Conservation (phyloP, 2,329 filamentous ascomycete genomes). For the Penicillium sp. region DNA sequence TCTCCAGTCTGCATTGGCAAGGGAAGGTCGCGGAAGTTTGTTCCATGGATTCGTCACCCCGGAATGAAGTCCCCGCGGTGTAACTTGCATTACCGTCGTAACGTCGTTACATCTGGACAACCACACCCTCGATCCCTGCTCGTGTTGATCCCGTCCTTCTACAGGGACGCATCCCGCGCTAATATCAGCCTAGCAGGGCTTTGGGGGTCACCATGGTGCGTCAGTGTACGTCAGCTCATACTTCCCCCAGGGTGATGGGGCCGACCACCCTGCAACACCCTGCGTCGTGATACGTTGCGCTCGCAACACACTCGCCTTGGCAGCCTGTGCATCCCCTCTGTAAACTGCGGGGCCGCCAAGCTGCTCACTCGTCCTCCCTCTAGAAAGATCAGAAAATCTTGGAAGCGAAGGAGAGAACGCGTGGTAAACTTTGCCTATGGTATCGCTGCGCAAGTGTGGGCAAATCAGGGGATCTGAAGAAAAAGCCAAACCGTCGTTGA, state of each 20-base stretch:
- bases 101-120: conserved; percentile 6
- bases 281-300: conserved; percentile 12
- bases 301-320: conserved; percentile 10
- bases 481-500: background rate
- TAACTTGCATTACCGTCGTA: background rate
- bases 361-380: background rate
- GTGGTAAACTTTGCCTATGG: background rate
- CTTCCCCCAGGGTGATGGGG: conserved; percentile 5
- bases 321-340: conserved; percentile 7
- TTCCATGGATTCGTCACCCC: conserved; percentile 19
- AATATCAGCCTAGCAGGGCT: conserved; percentile 11
- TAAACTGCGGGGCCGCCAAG: conserved; percentile 5
- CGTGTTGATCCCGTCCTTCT: conserved; percentile 13
- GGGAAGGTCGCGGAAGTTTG: conserved; percentile 6
- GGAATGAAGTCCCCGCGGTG: conserved; percentile 15
- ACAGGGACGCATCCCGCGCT: conserved; percentile 11
- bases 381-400: background rate
- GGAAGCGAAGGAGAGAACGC: background rate
- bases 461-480: background rate
- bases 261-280: background rate
- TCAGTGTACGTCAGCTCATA: conserved; percentile 23
- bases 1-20: background rate
- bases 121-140: conserved; percentile 3
- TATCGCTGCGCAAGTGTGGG: background rate
- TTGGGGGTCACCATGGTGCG: conserved; percentile 5